phyloP scores from a whole-genome alignment of 768 basidiomycete species.

The Candolleomyces efflorescens region DNA sequence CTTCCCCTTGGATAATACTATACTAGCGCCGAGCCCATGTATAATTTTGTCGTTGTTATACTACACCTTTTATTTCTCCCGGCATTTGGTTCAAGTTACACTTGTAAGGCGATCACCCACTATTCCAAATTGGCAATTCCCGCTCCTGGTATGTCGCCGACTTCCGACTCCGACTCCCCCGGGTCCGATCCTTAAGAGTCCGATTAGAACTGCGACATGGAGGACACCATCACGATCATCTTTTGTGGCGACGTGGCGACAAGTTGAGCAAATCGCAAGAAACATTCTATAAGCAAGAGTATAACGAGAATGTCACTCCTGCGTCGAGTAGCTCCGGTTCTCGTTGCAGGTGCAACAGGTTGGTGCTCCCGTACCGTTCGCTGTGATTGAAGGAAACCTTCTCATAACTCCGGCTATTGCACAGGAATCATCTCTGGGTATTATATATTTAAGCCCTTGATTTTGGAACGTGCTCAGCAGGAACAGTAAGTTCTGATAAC shows the following conservation, averaged over 20 bases:
- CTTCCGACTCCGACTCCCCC: background rate
- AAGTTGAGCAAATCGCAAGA: background rate
- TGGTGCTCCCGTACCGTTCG: conserved; percentile 7
- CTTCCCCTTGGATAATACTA: too few species aligned
- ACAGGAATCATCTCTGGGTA: conserved; percentile 59
- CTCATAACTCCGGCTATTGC: background rate
- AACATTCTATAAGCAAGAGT: background rate
- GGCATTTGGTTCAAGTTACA: background rate
- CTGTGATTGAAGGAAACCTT: background rate
- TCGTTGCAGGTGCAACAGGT: conserved; percentile 60
- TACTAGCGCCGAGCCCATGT: too few species aligned
- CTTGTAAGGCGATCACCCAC: background rate
- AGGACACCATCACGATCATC: background rate
- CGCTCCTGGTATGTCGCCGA: conserved; percentile 4
- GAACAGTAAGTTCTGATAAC: conserved; percentile 16
- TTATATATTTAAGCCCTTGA: conserved; percentile 60
- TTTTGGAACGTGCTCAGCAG: conserved; percentile 19
- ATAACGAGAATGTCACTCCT: conserved; percentile 2
- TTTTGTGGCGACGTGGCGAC: background rate
- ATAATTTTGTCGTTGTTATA: background rate
- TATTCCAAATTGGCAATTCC: conserved; percentile 7
- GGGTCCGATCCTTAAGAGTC: conserved; percentile 1
- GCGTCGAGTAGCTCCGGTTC: conserved; percentile 41
- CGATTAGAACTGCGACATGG: conserved; percentile 2
- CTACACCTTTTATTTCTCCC: background rate